phyloP scores from a whole-genome alignment of 23 red algal genomes.

The Gracilaria domingensis region DNA sequence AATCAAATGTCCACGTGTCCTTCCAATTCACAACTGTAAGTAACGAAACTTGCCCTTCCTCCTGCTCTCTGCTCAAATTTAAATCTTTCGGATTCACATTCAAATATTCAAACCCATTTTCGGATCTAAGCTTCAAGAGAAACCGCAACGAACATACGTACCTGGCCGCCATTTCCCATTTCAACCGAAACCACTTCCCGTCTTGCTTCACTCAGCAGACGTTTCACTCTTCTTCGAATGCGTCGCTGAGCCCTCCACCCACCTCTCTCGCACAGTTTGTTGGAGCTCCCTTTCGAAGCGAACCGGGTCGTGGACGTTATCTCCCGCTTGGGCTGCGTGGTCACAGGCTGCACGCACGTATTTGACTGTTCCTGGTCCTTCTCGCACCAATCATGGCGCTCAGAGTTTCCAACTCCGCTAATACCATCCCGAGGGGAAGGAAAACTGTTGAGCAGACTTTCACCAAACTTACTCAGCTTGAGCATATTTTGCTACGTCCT shows the following conservation, averaged over 20 bases:
- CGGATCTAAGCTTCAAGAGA: background rate
- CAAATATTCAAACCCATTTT: slow-evolving; percentile 11
- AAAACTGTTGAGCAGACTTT: slow-evolving; percentile 92
- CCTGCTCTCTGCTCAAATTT: background rate
- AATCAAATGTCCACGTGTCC: background rate
- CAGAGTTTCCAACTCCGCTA: slow-evolving; percentile 44
- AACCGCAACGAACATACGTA: background rate
- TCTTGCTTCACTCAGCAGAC: background rate
- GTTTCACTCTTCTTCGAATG: background rate
- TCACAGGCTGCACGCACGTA: background rate
- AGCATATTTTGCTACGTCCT: slow-evolving; percentile 96
- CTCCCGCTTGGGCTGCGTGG: background rate
- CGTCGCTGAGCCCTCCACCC: background rate
- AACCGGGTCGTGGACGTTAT: background rate
- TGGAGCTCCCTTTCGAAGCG: background rate
- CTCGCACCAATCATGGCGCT: slow-evolving; percentile 24
- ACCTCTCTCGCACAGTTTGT: too few relatives aligned
- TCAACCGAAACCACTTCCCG: background rate
- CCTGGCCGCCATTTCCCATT: background rate
- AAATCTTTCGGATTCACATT: background rate
- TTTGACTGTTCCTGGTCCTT: background rate
- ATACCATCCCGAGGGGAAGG: slow-evolving; percentile 22
- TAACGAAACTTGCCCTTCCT: background rate
- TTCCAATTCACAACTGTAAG: background rate
- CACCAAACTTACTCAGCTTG: slow-evolving; percentile 91